Evolutionary conservation across 2,329 filamentous ascomycete species (phyloP), one percentile per base, ranked within the genome.

Genomic region (Talaromyces sp.): DNA sequence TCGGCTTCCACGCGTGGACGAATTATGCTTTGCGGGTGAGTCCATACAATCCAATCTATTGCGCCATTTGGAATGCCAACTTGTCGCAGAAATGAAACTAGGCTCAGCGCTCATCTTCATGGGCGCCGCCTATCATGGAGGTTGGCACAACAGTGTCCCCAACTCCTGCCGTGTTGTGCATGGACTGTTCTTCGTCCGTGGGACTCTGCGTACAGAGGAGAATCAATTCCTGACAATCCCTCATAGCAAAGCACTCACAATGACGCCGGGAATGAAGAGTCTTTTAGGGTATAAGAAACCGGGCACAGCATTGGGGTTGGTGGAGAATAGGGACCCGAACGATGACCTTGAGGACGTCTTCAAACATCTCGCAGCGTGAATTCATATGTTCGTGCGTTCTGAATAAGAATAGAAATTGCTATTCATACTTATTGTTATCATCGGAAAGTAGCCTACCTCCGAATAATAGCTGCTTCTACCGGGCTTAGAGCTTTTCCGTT

Each of bases 51-150:
- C 5, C 27, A 31, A 31, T 31, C 27, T 31, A 31, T 31, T 31
- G 27, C 27, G 27, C 27, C 5, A 31, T 31, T 31, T 6, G 5
- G 27, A 31, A 31, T 58, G 61, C 19, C 60, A 9, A 10, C 43
- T 35, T 27, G 27, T 13, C 3, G 62, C 45, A 77, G 76, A 78
- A 64, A 78, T 78, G 75, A 66, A 72, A 19, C 69, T 74, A 10
- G 76, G 76, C 2, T 73, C 73, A 1, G 76, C 76, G 2, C 66
- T 78, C n/a, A 72, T 78, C 22, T 77, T 78, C 63, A 71, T 77
- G 1, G 73, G 70, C 2, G 70, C 73, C 4, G 69, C 67, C 19
- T 77, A 72, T 31, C 75, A 78, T 50, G 76, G 75, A 4, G 75
- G 72, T 16, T 75, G 72, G 1, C 71, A 74, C 35, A 76, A 76